These are phyloP conservation scores for Globisporangium emineosum DNA, from an alignment of 352 stramenopile genomes.

Conservation along the genomic window DNA sequence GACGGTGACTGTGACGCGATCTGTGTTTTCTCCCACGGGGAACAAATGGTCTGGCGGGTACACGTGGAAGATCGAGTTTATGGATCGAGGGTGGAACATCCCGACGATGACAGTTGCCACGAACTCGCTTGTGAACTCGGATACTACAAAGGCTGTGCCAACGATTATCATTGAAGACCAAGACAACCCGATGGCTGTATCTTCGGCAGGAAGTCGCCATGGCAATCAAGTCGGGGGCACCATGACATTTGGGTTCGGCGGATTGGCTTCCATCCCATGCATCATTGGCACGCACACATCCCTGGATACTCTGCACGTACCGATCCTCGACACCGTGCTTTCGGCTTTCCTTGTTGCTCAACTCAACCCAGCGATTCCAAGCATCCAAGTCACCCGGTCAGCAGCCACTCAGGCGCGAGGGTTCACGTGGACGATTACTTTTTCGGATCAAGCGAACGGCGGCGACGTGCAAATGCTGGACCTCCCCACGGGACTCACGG, in stretches of 20 bases:
- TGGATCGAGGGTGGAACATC: slow-evolving; percentile 76
- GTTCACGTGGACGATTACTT: slow-evolving; percentile 84
- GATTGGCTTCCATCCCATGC: slow-evolving; percentile 32
- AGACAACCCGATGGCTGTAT: slow-evolving; percentile 31
- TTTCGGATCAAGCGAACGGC: slow-evolving; percentile 52
- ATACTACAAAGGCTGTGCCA: slow-evolving; percentile 19
- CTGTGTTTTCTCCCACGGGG: slow-evolving; percentile 74
- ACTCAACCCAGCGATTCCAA: slow-evolving; percentile 34
- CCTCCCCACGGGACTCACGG: slow-evolving; percentile 35
- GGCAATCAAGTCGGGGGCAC: slow-evolving; percentile 90
- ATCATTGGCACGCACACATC: slow-evolving; percentile 44
- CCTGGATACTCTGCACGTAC: slow-evolving; percentile 21
- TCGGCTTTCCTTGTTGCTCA: slow-evolving; percentile 40
- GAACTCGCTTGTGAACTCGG: slow-evolving; percentile 25
- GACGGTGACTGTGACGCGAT: slow-evolving; percentile 74
- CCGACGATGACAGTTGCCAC: slow-evolving; percentile 56
- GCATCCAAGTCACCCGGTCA: slow-evolving; percentile 52
- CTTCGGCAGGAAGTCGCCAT: slow-evolving; percentile 68
- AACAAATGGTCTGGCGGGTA: slow-evolving; percentile 93
- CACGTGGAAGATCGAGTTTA: slow-evolving; percentile 93
- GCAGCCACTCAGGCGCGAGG: slow-evolving; percentile 58
- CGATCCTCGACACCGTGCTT: slow-evolving; percentile 35
- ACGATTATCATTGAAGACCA: slow-evolving; percentile 47
- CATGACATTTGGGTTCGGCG: slow-evolving; percentile 61
- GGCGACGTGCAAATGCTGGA: slow-evolving; percentile 77